Evolutionary conservation across 345 rosid species (phyloP).

Genomic region (Hibiscus tridactylites): DNA sequence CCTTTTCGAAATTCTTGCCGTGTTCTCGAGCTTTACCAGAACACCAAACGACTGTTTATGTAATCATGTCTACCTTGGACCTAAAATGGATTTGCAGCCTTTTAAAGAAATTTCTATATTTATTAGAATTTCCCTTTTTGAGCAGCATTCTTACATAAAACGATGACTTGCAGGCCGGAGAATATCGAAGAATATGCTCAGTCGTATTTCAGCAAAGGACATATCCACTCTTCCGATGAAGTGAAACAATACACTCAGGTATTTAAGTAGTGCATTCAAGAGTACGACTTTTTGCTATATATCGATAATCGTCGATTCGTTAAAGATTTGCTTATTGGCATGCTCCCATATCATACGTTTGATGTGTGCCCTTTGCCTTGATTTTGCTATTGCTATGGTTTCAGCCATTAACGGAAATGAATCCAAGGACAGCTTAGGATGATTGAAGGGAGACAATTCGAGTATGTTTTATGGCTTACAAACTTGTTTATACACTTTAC

Average conservation of each 20-base stretch:
- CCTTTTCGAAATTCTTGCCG: not conserved
- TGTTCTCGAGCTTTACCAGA: not conserved
- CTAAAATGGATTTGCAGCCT: not conserved
- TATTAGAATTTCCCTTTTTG: not conserved
- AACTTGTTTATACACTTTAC: not conserved
- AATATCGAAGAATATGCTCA: constrained; percentile 76
- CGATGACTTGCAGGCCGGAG: constrained; percentile 48
- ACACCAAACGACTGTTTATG: not conserved
- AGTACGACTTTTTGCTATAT: not conserved
- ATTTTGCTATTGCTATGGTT: constrained; percentile 7
- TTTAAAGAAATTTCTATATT: not conserved
- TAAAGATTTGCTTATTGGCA: not conserved
- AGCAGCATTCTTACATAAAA: not conserved
- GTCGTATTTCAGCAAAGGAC: constrained; percentile 57
- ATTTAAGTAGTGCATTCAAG: constrained; percentile 2
- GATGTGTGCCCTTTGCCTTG: not conserved
- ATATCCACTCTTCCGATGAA: constrained; percentile 58
- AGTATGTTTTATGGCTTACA: not conserved
- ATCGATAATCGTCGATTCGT: not conserved
- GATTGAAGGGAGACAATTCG: not conserved
- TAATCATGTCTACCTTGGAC: not conserved
- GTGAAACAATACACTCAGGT: constrained; percentile 25
- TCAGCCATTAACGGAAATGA: constrained; percentile 19
- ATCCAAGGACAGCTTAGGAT: constrained; percentile 4
- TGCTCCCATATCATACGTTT: not conserved